A percentile compares a stretch with the other conserved stretches of the same genome.
These are phyloP conservation scores for Podospora conica DNA, from an alignment of 495 filamentous ascomycete species.

Conservation along the genomic window DNA sequence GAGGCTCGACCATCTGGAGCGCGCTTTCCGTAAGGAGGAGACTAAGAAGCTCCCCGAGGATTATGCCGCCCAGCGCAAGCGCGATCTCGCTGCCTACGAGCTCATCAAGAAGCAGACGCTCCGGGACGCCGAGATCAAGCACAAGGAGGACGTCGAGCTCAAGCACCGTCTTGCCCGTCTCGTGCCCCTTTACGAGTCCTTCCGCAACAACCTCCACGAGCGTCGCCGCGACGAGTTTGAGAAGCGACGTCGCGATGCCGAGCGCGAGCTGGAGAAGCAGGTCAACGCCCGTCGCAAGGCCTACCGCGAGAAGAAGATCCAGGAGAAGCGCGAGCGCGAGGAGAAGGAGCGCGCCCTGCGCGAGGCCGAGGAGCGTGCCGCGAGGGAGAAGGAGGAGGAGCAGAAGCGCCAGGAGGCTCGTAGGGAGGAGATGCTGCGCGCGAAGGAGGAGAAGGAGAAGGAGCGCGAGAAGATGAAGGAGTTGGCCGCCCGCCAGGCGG, in stretches of 20 bases:
- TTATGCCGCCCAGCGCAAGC: slow-evolving; percentile 76
- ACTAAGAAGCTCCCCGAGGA: slow-evolving; percentile 84
- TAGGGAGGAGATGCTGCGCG: slow-evolving; percentile 55
- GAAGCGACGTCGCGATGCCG: slow-evolving; percentile 79
- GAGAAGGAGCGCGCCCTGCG: slow-evolving; percentile 64
- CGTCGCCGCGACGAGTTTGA: slow-evolving; percentile 93
- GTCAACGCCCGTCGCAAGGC: slow-evolving; percentile 83
- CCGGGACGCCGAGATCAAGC: slow-evolving; percentile 75
- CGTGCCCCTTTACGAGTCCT: slow-evolving; percentile 71
- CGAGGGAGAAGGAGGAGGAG: slow-evolving; percentile 77
- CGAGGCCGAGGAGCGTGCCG: slow-evolving; percentile 80
- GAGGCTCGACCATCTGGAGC: slow-evolving; percentile 95
- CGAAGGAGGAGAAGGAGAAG: slow-evolving; percentile 77
- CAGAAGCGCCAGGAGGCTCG: slow-evolving; percentile 62
- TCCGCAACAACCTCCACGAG: slow-evolving; percentile 71
- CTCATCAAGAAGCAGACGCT: slow-evolving; percentile 66
- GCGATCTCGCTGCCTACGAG: slow-evolving; percentile 76
- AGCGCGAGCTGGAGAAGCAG: slow-evolving; percentile 83
- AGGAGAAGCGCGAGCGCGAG: slow-evolving; percentile 75
- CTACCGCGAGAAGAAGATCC: slow-evolving; percentile 62
- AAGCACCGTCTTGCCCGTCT: slow-evolving; percentile 86
- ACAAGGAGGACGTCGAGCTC: slow-evolving; percentile 78
- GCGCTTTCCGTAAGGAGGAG: slow-evolving; percentile 92
- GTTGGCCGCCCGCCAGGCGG: slow-evolving; percentile 43
- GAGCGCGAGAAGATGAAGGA: slow-evolving; percentile 60